A percentile compares a stretch with the other conserved stretches of the same genome.
Evolutionary conservation across 2,329 filamentous ascomycete species (phyloP).

Genomic region (Colletotrichum chlorophyti): DNA sequence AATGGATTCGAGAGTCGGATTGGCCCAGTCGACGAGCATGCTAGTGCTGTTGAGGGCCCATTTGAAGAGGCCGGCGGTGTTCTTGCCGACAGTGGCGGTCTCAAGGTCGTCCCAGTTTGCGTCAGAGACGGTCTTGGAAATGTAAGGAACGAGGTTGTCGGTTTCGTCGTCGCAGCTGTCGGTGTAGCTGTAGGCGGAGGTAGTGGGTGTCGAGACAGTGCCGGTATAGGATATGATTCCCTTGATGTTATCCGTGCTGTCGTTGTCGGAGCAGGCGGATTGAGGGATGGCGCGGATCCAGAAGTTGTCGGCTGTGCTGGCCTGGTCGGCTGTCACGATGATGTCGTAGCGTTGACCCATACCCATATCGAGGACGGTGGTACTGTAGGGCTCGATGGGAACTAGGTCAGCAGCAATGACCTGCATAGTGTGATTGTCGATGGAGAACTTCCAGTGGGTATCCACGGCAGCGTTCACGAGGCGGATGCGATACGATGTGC

Average conservation of each 20-base stretch:
- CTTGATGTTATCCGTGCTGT: constrained; percentile 48
- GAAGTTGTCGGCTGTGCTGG: constrained; percentile 43
- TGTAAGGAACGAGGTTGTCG: constrained; percentile 40
- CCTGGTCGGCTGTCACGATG: constrained; percentile 48
- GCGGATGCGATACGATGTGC: constrained; percentile 53
- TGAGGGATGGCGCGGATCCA: constrained; percentile 57
- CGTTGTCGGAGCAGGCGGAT: constrained; percentile 47
- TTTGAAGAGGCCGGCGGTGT: constrained; percentile 44
- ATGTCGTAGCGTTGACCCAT: constrained; percentile 57
- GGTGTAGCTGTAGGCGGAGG: constrained; percentile 24
- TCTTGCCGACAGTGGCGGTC: constrained; percentile 35
- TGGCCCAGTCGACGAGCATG: constrained; percentile 39
- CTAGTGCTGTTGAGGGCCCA: constrained; percentile 52
- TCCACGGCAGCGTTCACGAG: constrained; percentile 55
- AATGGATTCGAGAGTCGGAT: constrained; percentile 37
- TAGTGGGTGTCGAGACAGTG: constrained; percentile 24
- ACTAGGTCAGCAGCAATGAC: constrained; percentile 67
- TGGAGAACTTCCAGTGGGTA: constrained; percentile 54
- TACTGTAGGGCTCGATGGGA: constrained; percentile 60
- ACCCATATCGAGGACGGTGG: constrained; percentile 55
- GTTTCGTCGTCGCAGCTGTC: constrained; percentile 45
- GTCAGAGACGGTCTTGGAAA: constrained; percentile 39
- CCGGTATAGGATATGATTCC: constrained; percentile 55
- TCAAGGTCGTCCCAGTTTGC: constrained; percentile 37
- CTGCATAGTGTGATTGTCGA: constrained; percentile 62